phyloP scores from a whole-genome alignment of 164 flowering plant genomes.

The Vitis rotundifolia region DNA sequence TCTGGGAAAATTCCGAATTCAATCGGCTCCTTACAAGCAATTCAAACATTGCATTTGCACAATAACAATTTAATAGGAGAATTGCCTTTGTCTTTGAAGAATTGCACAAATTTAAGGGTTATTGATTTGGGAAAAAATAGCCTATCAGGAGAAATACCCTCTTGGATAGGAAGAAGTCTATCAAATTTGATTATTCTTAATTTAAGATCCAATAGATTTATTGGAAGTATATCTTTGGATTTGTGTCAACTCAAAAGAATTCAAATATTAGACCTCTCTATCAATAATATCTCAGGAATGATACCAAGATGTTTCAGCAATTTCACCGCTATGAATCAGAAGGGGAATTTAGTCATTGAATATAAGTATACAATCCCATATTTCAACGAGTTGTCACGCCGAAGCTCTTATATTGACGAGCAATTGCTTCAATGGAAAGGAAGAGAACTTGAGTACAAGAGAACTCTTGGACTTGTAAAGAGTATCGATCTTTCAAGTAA shows the following conservation, averaged over 20 bases:
- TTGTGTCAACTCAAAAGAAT: background rate
- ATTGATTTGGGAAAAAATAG: conserved; percentile 1
- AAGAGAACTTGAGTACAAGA: background rate
- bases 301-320: conserved; percentile 5
- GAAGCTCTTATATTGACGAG: background rate
- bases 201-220: background rate
- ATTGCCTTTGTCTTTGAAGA: conserved; percentile 1
- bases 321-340: background rate
- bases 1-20: background rate
- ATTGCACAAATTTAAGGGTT: background rate
- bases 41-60: background rate
- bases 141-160: conserved; percentile 6
- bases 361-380: too few species aligned
- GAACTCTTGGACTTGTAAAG: background rate
- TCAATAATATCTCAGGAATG: background rate
- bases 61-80: conserved; percentile 1
- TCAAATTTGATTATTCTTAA: background rate
- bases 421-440: background rate
- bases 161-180: conserved; percentile 2
- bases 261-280: conserved; percentile 8
- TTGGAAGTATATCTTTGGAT: background rate
- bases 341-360: background rate
- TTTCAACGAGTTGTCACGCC: too few species aligned
- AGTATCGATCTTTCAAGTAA: conserved; percentile 21
- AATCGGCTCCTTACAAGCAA: background rate